Evolutionary conservation across 257 asterid species (phyloP), one percentile per base, ranked within the genome.

Genomic region (Lavandula angustifolia): DNA sequence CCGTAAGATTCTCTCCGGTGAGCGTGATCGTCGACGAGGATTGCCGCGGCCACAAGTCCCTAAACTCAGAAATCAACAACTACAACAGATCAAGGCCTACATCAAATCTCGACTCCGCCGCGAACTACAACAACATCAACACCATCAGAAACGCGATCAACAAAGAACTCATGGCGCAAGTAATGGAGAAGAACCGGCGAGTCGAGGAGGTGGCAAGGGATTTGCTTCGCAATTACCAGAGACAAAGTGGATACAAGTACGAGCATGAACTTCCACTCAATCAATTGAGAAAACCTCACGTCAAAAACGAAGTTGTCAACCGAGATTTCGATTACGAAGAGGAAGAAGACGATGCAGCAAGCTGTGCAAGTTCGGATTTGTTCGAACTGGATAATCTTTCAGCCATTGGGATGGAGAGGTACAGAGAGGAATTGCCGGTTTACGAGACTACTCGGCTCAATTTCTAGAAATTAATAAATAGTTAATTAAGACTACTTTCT

Each of bases 351-450:
- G 94, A 89, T 27, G 91, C 75, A 0, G 95, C 86, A 6, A 90
- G 97, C 32, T 87, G 62, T 29, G 91, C 95, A 0, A 90, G 97
- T 53, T 90, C 97, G 5, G 97, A 90, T 78, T 81, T 90, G 64
- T 90, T 90, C 63, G 97, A 90, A 53, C 71, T 90, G 52, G 95
- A 90, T 72, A 84, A 87, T 72, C 89, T 90, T 14, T 85, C 89
- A 0, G 80, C 89, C 46, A 82, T 90, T 65, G 95, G 97, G 16
- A 89, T 83, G 78, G 87, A 87, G 65, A 83, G 84, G 84, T 89
- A 87, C 57, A 56, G 79, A 18, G 84, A 85, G 56, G 97, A 87
- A 68, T 74, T 90, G 75, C 97, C 97, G 0, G 95, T 90, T 27
- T 90, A 90, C 9, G 97, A 87, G 78, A 84, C 96, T 14, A 90